Evolutionary conservation across 2,329 filamentous ascomycete genomes (phyloP), one percentile per base, ranked within the genome.

Genomic region (Arthrobotrys musiformis): DNA sequence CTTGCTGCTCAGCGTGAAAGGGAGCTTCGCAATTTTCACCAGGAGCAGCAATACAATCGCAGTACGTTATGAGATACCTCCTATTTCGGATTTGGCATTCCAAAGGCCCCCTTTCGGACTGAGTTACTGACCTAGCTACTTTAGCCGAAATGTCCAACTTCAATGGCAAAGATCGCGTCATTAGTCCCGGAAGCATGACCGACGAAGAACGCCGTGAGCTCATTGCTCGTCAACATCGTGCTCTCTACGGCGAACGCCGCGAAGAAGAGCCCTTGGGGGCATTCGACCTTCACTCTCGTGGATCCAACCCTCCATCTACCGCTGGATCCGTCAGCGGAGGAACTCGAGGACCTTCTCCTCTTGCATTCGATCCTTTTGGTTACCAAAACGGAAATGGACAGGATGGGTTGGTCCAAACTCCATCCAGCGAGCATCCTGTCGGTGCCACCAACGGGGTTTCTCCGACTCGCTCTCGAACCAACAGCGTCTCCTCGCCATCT

Each of bases 1-100:
- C 96, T 98, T 93, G 95, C 95, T 83, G 95, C 95, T 84, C 95
- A 98, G 87, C 93, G 95, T 86, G 95, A 99, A 88, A 92, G 94
- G 86, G 95, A 99, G 87, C 91, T 99, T 85, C 93, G 95, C 86
- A 99, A 98, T 86, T 97, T 98, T 86, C 95, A 99, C 87, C 96
- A 97, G 86, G 95, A 99, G 89, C 95, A 99, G 89, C 95, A 99
- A 90, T 98, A 97, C 87, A 97, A 98, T 88, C 91, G 94, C 93
- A 97, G 95, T 98, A 93, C 90, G 92, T 75, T 19, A 56, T n/a
- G 17, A 13, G 19, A 62, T n/a, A 48, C 30, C 40, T 22, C 8
- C 19, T 8, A 26, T 73, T 22, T 48, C 7, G 40, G 48, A 30
- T 2, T 7, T 17, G 11, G 15, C 28, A 52, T 69, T 54, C 30